phyloP scores from a whole-genome alignment of 768 basidiomycete species.

The Hirschioporus abietinus region DNA sequence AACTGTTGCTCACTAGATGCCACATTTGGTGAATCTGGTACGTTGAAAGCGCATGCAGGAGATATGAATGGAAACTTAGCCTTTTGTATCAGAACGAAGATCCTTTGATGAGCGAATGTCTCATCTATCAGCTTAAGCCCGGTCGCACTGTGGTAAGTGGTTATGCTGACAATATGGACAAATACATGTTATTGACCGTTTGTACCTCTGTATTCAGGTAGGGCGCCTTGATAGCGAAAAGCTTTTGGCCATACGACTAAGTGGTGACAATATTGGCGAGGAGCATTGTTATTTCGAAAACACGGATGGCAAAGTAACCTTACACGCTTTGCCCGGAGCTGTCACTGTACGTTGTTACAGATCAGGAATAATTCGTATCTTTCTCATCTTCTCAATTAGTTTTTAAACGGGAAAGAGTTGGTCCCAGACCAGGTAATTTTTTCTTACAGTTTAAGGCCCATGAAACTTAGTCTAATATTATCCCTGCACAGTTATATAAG shows the following conservation, averaged over 20 bases:
- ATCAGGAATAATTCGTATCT: not conserved
- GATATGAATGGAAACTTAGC: not conserved
- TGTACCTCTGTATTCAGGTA: constrained; percentile 40
- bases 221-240: constrained; percentile 83
- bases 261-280: constrained; percentile 85
- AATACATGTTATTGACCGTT: constrained; percentile 6
- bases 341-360: constrained; percentile 57
- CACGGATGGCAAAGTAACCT: constrained; percentile 73
- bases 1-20: constrained; percentile 51
- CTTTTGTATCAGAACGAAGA: constrained; percentile 62
- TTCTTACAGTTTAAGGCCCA: constrained; percentile 16
- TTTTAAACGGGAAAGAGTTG: constrained; percentile 91
- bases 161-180: constrained; percentile 10
- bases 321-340: constrained; percentile 75
- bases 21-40: constrained; percentile 90
- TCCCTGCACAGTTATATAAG: constrained; percentile 54
- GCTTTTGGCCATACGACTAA: constrained; percentile 83
- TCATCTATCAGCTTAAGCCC: constrained; percentile 87
- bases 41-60: constrained; percentile 25
- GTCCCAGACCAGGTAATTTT: constrained; percentile 61
- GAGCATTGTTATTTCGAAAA: constrained; percentile 95
- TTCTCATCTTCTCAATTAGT: constrained; percentile 38
- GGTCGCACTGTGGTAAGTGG: constrained; percentile 68
- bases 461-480: not conserved
- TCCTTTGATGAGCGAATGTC: constrained; percentile 94